phyloP scores from a whole-genome alignment of 495 filamentous ascomycete genomes.

The Neohortaea acidophila region DNA sequence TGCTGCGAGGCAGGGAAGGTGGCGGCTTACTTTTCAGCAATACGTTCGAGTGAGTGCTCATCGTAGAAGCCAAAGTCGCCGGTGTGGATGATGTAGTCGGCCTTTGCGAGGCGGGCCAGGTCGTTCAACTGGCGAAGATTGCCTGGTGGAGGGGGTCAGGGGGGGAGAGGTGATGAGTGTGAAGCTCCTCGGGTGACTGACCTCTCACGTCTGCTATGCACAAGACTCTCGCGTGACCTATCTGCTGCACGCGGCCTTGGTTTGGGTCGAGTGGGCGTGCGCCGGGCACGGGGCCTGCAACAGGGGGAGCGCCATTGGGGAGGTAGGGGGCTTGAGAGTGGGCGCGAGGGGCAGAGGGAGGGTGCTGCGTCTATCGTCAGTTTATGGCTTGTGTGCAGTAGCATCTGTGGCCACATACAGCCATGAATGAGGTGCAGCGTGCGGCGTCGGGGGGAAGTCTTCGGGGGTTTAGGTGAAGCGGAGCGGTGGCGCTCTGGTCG shows the following conservation, averaged over 20 bases:
- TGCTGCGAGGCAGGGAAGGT: background rate
- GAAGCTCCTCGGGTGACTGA: slow-evolving; percentile 29
- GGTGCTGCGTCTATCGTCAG: slow-evolving; percentile 22
- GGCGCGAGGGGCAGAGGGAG: slow-evolving; percentile 26
- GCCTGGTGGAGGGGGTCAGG: slow-evolving; percentile 38
- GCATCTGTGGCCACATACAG: background rate
- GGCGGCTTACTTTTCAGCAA: slow-evolving; percentile 85
- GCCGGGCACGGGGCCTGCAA: slow-evolving; percentile 28
- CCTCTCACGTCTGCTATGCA: slow-evolving; percentile 98
- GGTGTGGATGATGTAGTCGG: slow-evolving; percentile 94
- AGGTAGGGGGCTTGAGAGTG: slow-evolving; percentile 25
- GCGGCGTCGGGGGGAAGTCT: too few relatives aligned
- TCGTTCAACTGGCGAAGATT: slow-evolving; percentile 94
- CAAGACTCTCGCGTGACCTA: slow-evolving; percentile 67
- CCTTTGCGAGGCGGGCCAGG: slow-evolving; percentile 78
- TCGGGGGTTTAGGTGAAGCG: slow-evolving; percentile 4
- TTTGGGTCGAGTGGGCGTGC: slow-evolving; percentile 40
- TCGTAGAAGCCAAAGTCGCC: slow-evolving; percentile 99
- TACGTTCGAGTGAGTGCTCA: slow-evolving; percentile 83
- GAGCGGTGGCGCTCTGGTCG: background rate
- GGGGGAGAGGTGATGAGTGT: slow-evolving; percentile 2
- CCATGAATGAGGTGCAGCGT: too few relatives aligned
- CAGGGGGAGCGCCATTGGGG: slow-evolving; percentile 26
- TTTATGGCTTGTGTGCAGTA: background rate
- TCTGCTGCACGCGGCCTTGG: slow-evolving; percentile 65